Evolutionary conservation across 305 asterid species (phyloP).

Genomic region (Solanum hybrid): DNA sequence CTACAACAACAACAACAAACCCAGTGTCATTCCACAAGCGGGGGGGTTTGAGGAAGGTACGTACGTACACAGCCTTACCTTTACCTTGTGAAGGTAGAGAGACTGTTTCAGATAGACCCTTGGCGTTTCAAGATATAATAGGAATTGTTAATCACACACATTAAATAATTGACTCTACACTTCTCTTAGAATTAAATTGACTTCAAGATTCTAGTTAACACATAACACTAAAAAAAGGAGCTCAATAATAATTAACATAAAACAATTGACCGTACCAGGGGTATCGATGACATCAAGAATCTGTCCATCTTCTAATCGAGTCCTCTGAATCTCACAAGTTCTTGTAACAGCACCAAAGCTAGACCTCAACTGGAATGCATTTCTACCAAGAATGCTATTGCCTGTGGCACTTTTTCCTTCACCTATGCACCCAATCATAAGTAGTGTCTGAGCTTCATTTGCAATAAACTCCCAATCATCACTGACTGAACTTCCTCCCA

Average conservation of each 20-base stretch:
- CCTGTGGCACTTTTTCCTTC: constrained; percentile 89
- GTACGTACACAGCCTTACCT: not conserved
- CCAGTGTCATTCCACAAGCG: not conserved
- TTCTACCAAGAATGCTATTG: constrained; percentile 50
- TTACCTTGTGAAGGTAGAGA: not conserved
- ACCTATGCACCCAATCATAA: constrained; percentile 64
- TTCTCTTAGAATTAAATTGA: not conserved
- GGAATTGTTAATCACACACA: not conserved
- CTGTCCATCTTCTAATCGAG: constrained; percentile 38
- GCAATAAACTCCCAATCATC: constrained; percentile 70
- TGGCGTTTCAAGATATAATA: not conserved
- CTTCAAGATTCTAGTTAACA: not conserved
- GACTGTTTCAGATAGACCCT: not conserved
- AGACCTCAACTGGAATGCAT: constrained; percentile 42
- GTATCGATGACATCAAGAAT: constrained; percentile 68
- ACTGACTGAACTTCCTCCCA: constrained; percentile 66
- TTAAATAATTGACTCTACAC: not conserved
- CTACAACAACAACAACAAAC: not conserved
- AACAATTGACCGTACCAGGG: constrained; percentile 37
- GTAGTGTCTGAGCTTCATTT: constrained; percentile 38
- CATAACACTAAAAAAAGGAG: not conserved
- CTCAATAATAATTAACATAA: not conserved
- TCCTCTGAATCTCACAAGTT: constrained; percentile 45
- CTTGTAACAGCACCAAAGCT: constrained; percentile 63
- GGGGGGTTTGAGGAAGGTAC: not conserved